Conservation (phyloP, 2,329 filamentous ascomycete species). For the Neonectria sp. region DNA sequence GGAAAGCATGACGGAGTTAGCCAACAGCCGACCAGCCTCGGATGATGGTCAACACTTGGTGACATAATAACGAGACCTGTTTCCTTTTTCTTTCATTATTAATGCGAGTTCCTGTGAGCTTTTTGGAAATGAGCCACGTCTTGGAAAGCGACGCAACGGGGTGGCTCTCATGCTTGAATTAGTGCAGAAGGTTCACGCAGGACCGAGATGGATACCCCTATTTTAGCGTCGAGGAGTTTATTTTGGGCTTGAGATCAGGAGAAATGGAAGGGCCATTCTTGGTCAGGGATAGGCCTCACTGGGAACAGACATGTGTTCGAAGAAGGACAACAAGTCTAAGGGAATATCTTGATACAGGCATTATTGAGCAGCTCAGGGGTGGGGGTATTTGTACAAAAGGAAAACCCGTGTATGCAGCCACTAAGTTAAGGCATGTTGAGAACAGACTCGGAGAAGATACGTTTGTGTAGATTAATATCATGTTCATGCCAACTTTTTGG, state of each 20-base stretch:
- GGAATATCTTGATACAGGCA: background rate
- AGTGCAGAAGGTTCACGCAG: background rate
- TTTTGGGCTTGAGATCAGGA: constrained; percentile 4
- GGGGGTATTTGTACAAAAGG: constrained; percentile 3
- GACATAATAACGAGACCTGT: constrained; percentile 9
- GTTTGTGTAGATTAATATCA: background rate
- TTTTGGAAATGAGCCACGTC: constrained; percentile 20
- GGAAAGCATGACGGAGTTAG: constrained; percentile 68
- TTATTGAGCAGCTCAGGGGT: background rate
- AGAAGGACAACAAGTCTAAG: background rate
- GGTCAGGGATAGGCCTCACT: background rate
- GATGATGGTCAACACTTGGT: constrained; percentile 47
- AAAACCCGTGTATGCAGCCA: constrained; percentile 2
- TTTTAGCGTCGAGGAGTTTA: constrained; percentile 11
- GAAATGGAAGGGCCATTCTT: background rate
- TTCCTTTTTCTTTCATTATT: constrained; percentile 27
- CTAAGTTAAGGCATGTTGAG: background rate
- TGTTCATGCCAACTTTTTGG: background rate
- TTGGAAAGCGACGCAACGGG: constrained; percentile 14
- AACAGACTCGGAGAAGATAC: background rate
- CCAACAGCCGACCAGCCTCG: constrained; percentile 56
- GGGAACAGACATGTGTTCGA: background rate
- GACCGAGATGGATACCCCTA: constrained; percentile 8
- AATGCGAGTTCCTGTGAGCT: background rate
- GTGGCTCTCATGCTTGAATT: constrained; percentile 3